phyloP scores from a whole-genome alignment of 1,284 basidiomycete genomes.

The Tilletia walkeri region DNA sequence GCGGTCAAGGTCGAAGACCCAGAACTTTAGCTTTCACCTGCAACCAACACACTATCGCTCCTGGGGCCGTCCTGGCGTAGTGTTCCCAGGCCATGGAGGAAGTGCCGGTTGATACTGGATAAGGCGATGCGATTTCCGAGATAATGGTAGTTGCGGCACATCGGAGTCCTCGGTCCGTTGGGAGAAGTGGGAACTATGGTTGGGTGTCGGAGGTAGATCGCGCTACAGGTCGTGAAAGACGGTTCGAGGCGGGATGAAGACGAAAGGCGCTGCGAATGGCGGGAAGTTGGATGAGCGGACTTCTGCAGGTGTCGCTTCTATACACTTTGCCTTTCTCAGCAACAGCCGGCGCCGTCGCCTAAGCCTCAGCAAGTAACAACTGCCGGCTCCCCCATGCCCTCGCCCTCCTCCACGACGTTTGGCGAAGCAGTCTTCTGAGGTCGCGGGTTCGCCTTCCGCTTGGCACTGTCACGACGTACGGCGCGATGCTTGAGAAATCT shows the following conservation, averaged over 20 bases:
- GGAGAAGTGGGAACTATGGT: conserved; percentile 71
- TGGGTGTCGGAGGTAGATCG: conserved; percentile 90
- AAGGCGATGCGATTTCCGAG: conserved; percentile 50
- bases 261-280: conserved; percentile 79
- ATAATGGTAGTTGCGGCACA: conserved; percentile 25
- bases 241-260: conserved; percentile 92
- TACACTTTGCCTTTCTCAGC: conserved; percentile 11
- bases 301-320: background rate
- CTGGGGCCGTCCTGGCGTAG: conserved; percentile 49
- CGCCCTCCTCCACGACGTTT: conserved; percentile 14
- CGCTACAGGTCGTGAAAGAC: conserved; percentile 85
- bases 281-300: conserved; percentile 72
- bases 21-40: conserved; percentile 38
- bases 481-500: conserved; percentile 28
- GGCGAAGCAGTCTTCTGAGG: too few species aligned
- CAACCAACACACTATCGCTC: conserved; percentile 40
- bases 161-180: background rate
- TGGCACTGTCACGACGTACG: background rate
- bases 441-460: background rate
- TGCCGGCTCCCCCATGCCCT: conserved; percentile 25
- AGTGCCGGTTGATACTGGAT: conserved; percentile 46
- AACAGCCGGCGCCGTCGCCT: background rate
- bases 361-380: conserved; percentile 3
- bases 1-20: too few species aligned
- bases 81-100: conserved; percentile 53